Percentiles rank a stretch among this genome's conserved stretches.
phyloP scores from a whole-genome alignment of 2,329 filamentous ascomycete species.

The Endothia cerciana region DNA sequence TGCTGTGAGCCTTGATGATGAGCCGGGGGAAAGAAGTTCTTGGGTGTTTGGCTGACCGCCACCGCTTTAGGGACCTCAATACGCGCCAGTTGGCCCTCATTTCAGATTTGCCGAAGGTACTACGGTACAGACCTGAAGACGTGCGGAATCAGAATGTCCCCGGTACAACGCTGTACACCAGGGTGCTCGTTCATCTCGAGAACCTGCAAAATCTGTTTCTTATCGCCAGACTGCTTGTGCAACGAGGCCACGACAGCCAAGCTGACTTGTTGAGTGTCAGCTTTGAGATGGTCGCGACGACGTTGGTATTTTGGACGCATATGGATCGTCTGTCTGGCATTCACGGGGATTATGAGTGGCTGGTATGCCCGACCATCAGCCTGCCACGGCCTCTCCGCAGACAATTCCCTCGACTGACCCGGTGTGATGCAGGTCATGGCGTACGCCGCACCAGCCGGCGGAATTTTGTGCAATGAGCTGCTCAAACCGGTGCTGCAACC shows the following conservation, averaged over 20 bases:
- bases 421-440: constrained; percentile 46
- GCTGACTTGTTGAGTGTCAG: constrained; percentile 49
- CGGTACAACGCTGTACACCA: constrained; percentile 43
- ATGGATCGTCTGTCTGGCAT: constrained; percentile 48
- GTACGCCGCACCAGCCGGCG: constrained; percentile 53
- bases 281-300: constrained; percentile 51
- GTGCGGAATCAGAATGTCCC: constrained; percentile 40
- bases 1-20: constrained; percentile 33
- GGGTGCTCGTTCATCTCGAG: constrained; percentile 52
- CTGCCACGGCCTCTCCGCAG: background rate
- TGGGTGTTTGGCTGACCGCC: background rate
- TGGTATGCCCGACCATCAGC: constrained; percentile 40
- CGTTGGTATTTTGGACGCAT: constrained; percentile 53
- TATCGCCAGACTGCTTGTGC: constrained; percentile 59
- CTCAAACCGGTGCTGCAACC: constrained; percentile 46
- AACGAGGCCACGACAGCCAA: constrained; percentile 43
- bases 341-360: constrained; percentile 52
- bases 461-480: constrained; percentile 55
- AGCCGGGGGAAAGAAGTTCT: background rate
- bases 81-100: constrained; percentile 39
- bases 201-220: constrained; percentile 63
- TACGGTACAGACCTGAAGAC: constrained; percentile 45
- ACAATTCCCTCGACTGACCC: background rate
- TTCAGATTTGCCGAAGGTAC: constrained; percentile 42
- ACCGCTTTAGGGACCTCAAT: constrained; percentile 40